Evolutionary conservation across 495 filamentous ascomycete genomes (phyloP), one percentile per base, ranked within the genome.

Genomic region (Hyaloscypha bicolor): DNA sequence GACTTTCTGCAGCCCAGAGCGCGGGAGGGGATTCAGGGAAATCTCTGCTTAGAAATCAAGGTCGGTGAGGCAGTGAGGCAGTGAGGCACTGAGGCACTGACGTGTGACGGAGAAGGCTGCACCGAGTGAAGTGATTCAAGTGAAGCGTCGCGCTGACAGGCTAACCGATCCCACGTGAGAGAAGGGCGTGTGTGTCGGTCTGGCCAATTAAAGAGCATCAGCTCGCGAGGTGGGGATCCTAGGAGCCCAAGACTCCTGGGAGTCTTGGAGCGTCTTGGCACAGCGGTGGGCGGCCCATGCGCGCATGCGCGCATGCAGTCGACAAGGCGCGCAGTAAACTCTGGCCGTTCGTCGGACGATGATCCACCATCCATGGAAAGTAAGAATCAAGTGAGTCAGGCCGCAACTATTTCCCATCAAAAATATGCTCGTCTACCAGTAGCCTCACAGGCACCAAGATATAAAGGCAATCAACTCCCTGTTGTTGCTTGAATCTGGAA

Each of bases 31-130:
- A 48, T 32, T 42, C 22, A 53, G 21, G 25, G 37, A 16, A 55
- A 37, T 30, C 51, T 37, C 2, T 51, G 37, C 29, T 22, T 21
- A 19, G 14, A 22, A 42, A 61, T 37, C 31, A 1, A 1, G 16
- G 19, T 39, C 19, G 45, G 35, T 19, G 39, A 21, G 33, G 52
- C 11, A 39, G 55, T 8, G 5, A 19, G 16, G 25, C 25, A 2
- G 25, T 25, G 25, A 25, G 25, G 25, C 25, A 25, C 25, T 25
- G 25, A 25, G 25, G 25, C 25, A 25, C 25, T 25, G 25, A 25
- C 1, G 25, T 25, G 12, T 57, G 33, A 59, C 61, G 48, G 60
- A 68, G 65, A 68, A 63, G 65, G 65, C 65, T 68, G 65, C 63
- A 55, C 51, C 25, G 11, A 37, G 22, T 8, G 25, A 2, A 25